phyloP scores from a whole-genome alignment of 148 eudicot genomes.

The Persicaria maculosa region DNA sequence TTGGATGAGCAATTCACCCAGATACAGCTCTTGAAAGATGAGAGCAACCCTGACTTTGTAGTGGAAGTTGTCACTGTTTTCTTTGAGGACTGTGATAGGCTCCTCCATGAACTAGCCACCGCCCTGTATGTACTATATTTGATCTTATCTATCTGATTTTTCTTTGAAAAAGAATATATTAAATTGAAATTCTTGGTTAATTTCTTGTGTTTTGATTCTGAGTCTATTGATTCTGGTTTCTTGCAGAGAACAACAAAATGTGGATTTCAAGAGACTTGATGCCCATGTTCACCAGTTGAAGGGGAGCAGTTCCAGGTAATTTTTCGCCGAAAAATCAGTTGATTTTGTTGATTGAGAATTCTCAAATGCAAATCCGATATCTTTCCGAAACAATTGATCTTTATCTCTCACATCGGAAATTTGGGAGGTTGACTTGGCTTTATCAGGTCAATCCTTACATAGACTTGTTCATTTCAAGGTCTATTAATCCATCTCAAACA shows the following conservation, averaged over 20 bases:
- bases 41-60: slow-evolving; percentile 75
- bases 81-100: slow-evolving; percentile 69
- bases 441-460: background rate
- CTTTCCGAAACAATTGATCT: background rate
- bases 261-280: slow-evolving; percentile 67
- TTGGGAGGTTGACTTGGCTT: background rate
- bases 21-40: slow-evolving; percentile 66
- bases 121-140: slow-evolving; percentile 36
- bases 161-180: too few relatives aligned
- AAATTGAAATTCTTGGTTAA: background rate
- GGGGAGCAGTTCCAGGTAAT: slow-evolving; percentile 87
- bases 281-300: slow-evolving; percentile 76
- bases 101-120: slow-evolving; percentile 42
- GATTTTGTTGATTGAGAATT: background rate
- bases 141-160: background rate
- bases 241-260: slow-evolving; percentile 46
- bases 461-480: background rate
- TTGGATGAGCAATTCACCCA: slow-evolving; percentile 66
- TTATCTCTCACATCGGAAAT: background rate
- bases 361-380: background rate
- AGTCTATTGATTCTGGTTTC: background rate
- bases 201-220: background rate
- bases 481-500: background rate
- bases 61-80: slow-evolving; percentile 62
- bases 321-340: background rate